Conservation (phyloP, 2,329 filamentous ascomycete genomes). For the Purpureocillium takamizusanense region DNA sequence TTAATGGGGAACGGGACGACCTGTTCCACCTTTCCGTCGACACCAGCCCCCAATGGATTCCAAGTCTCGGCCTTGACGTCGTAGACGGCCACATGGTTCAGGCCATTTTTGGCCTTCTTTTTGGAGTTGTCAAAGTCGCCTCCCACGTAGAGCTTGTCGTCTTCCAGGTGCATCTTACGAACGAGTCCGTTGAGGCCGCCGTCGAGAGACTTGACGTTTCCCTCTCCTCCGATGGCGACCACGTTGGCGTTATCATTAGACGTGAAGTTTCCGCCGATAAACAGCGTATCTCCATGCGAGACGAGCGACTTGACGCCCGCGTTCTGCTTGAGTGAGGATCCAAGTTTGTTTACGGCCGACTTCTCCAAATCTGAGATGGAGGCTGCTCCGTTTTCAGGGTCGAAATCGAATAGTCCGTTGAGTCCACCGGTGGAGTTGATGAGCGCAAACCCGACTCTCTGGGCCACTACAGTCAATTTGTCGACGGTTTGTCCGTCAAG, state of each 20-base stretch:
- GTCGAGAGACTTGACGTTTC: constrained; percentile 51
- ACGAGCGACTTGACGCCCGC: constrained; percentile 66
- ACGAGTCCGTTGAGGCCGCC: constrained; percentile 76
- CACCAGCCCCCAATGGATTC: constrained; percentile 73
- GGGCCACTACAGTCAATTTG: constrained; percentile 75
- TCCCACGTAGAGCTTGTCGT: constrained; percentile 65
- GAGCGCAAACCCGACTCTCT: constrained; percentile 70
- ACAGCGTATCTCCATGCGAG: constrained; percentile 55
- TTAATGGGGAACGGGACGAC: constrained; percentile 76
- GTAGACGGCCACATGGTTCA: constrained; percentile 72
- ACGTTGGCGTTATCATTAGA: constrained; percentile 63
- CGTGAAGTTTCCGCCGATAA: constrained; percentile 79
- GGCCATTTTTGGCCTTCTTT: constrained; percentile 48
- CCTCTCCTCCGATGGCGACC: constrained; percentile 56
- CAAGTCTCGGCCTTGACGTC: constrained; percentile 60
- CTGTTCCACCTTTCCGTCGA: constrained; percentile 67
- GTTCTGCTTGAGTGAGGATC: constrained; percentile 54
- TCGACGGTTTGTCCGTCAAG: constrained; percentile 50
- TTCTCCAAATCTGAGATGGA: constrained; percentile 54
- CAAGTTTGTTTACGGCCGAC: constrained; percentile 70
- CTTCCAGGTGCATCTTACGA: constrained; percentile 59
- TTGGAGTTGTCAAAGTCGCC: constrained; percentile 74
- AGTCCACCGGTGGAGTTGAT: constrained; percentile 68
- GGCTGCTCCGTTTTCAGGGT: constrained; percentile 47
- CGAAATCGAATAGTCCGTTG: constrained; percentile 85